phyloP scores from a whole-genome alignment of 2,329 filamentous ascomycete genomes.

The Hyphodiscus sp. region DNA sequence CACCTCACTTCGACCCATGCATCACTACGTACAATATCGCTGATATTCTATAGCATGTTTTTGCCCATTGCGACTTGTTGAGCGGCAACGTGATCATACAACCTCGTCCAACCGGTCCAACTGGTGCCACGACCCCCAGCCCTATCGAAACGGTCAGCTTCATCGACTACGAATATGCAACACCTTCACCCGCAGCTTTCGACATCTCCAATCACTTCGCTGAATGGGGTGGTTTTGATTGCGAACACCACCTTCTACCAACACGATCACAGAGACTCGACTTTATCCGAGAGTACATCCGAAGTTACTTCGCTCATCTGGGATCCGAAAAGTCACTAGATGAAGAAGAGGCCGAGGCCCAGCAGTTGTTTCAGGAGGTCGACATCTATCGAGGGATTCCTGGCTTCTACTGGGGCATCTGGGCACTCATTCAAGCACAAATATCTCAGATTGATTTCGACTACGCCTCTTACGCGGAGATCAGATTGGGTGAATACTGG shows the following conservation, averaged over 20 bases:
- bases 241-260: slow-evolving; percentile 79
- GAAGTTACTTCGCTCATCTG: slow-evolving; percentile 58
- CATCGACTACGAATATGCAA: slow-evolving; percentile 98
- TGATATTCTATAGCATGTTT: slow-evolving; percentile 59
- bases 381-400: slow-evolving; percentile 84
- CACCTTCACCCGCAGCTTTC: slow-evolving; percentile 88
- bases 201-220: slow-evolving; percentile 98
- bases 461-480: slow-evolving; percentile 85
- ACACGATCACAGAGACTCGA: slow-evolving; percentile 67
- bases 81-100: slow-evolving; percentile 92
- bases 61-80: slow-evolving; percentile 93
- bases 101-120: slow-evolving; percentile 35
- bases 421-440: slow-evolving; percentile 88
- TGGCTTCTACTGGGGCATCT: slow-evolving; percentile 88
- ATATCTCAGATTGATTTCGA: slow-evolving; percentile 97
- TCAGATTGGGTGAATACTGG: slow-evolving; percentile 84
- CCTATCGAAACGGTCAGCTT: slow-evolving; percentile 60
- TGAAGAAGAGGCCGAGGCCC: slow-evolving; percentile 55
- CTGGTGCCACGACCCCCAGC: slow-evolving; percentile 30
- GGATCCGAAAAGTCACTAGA: slow-evolving; percentile 32
- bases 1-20: background rate
- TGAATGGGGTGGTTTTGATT: slow-evolving; percentile 96
- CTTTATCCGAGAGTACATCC: slow-evolving; percentile 80
- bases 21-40: slow-evolving; percentile 6
- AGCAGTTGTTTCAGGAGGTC: slow-evolving; percentile 70